phyloP scores from a whole-genome alignment of 331 rosid species.

The Spiraea crenata region DNA sequence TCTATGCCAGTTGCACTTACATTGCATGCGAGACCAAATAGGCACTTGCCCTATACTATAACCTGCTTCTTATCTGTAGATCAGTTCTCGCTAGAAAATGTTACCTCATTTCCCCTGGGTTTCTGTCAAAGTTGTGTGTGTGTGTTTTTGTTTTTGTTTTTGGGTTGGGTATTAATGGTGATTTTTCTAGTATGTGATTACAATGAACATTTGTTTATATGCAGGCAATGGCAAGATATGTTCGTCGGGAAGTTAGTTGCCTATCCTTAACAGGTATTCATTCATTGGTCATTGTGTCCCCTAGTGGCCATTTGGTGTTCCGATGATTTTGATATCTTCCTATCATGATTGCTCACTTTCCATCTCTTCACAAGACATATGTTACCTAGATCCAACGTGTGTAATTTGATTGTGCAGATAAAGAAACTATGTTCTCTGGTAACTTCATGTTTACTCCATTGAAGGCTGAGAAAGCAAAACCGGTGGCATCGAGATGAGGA shows the following conservation, averaged over 20 bases:
- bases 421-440: conserved; percentile 72
- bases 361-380: neutral
- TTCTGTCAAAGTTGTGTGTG: neutral
- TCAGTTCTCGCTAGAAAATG: neutral
- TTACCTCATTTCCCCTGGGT: neutral
- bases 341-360: neutral
- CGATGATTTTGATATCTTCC: neutral
- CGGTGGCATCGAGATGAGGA: conserved; percentile 25
- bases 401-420: conserved; percentile 62
- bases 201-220: neutral
- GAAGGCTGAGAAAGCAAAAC: conserved; percentile 39
- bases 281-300: neutral
- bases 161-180: neutral
- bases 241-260: conserved; percentile 77
- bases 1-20: no score
- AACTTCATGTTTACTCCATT: conserved; percentile 78
- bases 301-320: neutral
- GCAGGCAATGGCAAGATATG: conserved; percentile 90
- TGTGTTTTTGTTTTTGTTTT: neutral
- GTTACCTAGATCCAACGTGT: conserved; percentile 7
- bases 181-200: neutral
- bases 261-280: conserved; percentile 75
- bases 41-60: neutral
- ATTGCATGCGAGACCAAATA: no score
- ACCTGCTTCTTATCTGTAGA: neutral